Percentiles rank a stretch among this genome's conserved stretches.
phyloP scores from a whole-genome alignment of 1,139 yeast genomes.

The Blastobotrys proliferans region DNA sequence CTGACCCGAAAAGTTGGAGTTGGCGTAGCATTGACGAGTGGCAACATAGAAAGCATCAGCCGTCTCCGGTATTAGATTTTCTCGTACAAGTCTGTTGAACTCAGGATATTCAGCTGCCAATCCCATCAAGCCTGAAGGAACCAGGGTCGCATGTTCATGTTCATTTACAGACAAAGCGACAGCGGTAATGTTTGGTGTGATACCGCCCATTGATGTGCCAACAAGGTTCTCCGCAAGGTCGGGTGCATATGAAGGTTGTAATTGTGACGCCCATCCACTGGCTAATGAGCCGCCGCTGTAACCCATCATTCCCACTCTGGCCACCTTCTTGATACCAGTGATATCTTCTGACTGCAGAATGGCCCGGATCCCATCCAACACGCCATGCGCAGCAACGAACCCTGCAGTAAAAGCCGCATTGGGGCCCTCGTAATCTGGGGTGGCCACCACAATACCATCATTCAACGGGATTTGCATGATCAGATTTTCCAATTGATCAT shows the following conservation, averaged over 20 bases:
- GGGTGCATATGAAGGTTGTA: slow-evolving; percentile 29
- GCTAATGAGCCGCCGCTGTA: slow-evolving; percentile 34
- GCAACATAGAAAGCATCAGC: slow-evolving; percentile 1
- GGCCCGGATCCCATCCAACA: slow-evolving; percentile 22
- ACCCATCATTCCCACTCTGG: slow-evolving; percentile 27
- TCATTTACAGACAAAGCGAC: slow-evolving; percentile 20
- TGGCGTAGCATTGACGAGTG: not conserved
- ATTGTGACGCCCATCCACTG: slow-evolving; percentile 32
- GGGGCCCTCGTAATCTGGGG: slow-evolving; percentile 24
- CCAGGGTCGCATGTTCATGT: slow-evolving; percentile 16
- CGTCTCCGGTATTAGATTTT: slow-evolving; percentile 4
- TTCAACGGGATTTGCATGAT: slow-evolving; percentile 18
- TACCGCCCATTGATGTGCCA: slow-evolving; percentile 29
- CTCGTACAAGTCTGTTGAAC: slow-evolving; percentile 2
- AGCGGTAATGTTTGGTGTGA: slow-evolving; percentile 24
- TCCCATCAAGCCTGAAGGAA: slow-evolving; percentile 7
- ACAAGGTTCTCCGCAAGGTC: slow-evolving; percentile 28
- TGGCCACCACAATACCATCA: slow-evolving; percentile 22
- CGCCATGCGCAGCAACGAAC: slow-evolving; percentile 19
- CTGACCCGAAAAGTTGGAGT: slow-evolving; percentile 14
- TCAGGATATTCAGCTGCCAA: slow-evolving; percentile 12
- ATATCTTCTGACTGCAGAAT: slow-evolving; percentile 17
- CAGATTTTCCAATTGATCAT: slow-evolving; percentile 1
- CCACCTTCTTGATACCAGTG: slow-evolving; percentile 17
- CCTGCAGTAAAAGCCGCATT: slow-evolving; percentile 24